Evolutionary conservation across 2,329 filamentous ascomycete genomes (phyloP).

Genomic region (Paecilomyces formosus): DNA sequence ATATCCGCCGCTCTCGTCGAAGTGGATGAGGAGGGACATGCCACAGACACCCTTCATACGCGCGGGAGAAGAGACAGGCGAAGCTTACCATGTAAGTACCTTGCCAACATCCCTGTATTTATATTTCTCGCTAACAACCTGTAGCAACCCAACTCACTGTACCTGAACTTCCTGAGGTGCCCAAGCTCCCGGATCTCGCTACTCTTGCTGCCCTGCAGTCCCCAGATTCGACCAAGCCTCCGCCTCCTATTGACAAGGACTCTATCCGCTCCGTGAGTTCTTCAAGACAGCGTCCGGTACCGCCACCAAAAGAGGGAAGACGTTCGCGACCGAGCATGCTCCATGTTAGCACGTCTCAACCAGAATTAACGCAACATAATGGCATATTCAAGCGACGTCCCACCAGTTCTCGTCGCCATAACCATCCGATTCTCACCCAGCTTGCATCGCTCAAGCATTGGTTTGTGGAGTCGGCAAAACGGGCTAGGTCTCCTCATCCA

Average conservation of each 20-base stretch:
- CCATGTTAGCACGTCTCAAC: slow-evolving; percentile 69
- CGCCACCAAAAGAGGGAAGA: slow-evolving; percentile 80
- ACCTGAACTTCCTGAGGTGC: slow-evolving; percentile 69
- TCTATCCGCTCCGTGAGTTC: slow-evolving; percentile 69
- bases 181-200: slow-evolving; percentile 60
- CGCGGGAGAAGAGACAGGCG: slow-evolving; percentile 73
- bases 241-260: slow-evolving; percentile 66
- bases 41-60: slow-evolving; percentile 53
- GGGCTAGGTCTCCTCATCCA: slow-evolving; percentile 49
- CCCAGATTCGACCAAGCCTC: slow-evolving; percentile 38
- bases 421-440: slow-evolving; percentile 59
- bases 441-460: slow-evolving; percentile 63
- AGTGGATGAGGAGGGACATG: slow-evolving; percentile 66
- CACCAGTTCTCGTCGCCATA: slow-evolving; percentile 43
- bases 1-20: slow-evolving; percentile 70
- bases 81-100: slow-evolving; percentile 48
- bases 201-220: slow-evolving; percentile 20
- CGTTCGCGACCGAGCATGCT: slow-evolving; percentile 76
- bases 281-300: slow-evolving; percentile 67
- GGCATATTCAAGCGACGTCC: slow-evolving; percentile 49
- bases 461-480: slow-evolving; percentile 61
- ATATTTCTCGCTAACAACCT: background rate
- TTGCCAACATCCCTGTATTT: background rate
- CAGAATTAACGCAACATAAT: slow-evolving; percentile 52
- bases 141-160: slow-evolving; percentile 51